A percentile compares a stretch with the other conserved stretches of the same genome.
Evolutionary conservation across 257 asterid genomes (phyloP).

Genomic region (Capsicum pubescens): DNA sequence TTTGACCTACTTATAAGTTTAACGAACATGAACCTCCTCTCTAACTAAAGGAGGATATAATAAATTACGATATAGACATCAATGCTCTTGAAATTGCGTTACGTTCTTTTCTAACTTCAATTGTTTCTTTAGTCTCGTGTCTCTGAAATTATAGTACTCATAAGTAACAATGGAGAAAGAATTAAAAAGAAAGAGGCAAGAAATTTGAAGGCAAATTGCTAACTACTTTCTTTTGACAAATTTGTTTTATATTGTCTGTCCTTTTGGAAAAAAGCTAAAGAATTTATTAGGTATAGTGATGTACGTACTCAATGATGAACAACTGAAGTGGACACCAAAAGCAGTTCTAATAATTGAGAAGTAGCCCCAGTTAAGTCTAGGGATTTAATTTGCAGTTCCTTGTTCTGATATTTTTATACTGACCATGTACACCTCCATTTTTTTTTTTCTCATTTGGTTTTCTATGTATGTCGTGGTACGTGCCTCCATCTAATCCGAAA

Average conservation of each 20-base stretch:
- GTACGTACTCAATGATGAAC: slow-evolving; percentile 8
- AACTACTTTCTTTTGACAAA: neutral
- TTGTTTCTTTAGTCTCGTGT: too few relatives aligned
- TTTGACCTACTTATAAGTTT: too few relatives aligned
- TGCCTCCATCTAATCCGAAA: too few relatives aligned
- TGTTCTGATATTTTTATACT: neutral
- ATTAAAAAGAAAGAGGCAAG: neutral
- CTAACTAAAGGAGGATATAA: neutral
- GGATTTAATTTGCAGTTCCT: neutral
- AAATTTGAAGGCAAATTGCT: neutral
- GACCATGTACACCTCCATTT: neutral
- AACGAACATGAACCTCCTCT: neutral
- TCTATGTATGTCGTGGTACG: too few relatives aligned
- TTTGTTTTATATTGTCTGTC: neutral
- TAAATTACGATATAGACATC: neutral
- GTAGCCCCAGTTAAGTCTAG: neutral
- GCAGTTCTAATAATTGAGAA: slow-evolving; percentile 6
- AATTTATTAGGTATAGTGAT: neutral
- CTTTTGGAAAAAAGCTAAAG: neutral
- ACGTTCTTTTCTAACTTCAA: neutral
- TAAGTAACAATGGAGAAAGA: neutral
- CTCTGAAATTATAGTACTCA: neutral
- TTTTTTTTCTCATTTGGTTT: neutral
- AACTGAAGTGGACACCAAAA: slow-evolving; percentile 27
- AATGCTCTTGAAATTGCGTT: neutral